Base-by-base conservation (phyloP, 192 early-diverging fungal genomes). In the Coemansia sp. region DNA sequence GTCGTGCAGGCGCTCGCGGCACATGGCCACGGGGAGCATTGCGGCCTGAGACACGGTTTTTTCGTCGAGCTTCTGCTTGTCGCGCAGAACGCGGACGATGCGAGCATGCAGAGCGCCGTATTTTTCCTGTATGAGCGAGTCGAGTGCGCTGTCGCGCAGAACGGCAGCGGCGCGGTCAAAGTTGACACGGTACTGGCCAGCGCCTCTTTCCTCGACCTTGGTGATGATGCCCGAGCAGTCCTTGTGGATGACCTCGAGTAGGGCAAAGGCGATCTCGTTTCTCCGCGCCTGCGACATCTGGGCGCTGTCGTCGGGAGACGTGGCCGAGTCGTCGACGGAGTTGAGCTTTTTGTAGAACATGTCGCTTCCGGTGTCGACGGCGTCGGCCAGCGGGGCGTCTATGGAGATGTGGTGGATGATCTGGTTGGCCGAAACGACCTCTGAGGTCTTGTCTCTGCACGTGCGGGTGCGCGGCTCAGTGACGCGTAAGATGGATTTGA, bases 21-120 rank as follows among this genome's bases (percentile, higher is more conserved):
- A 84, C 56, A 83, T 70, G 56, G 82, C 85, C 9, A 83, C 66
- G 11, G 86, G 85, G 72, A 92, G 69, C 85, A 92, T 86, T 30
- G 88, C 82, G 16, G 85, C 58, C 55, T 85, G 84, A 22, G 85
- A 75, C 29, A 92, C 67, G 39, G 79, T 60, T 58, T 87, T 87
- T 59, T 92, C 90, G 69, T 92, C 90, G 55, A 92, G 75, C 71
- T 89, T 89, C 18, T 86, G 85, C 69, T 87, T 88, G 46, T 86
- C 86, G 62, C 82, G 72, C 75, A 92, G 62, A 57, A 90, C 82
- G 42, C 87, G 78, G 49, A 88, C 64, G 34, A 90, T 82, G 46
- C 90, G 84, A 23, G 83, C 74, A 35, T 85, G 83, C 4, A 82
- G 67, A 7, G 78, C 62, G 45, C 89, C 89, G 61, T 84, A 88